Evolutionary conservation across 345 rosid genomes (phyloP).

Genomic region (Linum trigynum): DNA sequence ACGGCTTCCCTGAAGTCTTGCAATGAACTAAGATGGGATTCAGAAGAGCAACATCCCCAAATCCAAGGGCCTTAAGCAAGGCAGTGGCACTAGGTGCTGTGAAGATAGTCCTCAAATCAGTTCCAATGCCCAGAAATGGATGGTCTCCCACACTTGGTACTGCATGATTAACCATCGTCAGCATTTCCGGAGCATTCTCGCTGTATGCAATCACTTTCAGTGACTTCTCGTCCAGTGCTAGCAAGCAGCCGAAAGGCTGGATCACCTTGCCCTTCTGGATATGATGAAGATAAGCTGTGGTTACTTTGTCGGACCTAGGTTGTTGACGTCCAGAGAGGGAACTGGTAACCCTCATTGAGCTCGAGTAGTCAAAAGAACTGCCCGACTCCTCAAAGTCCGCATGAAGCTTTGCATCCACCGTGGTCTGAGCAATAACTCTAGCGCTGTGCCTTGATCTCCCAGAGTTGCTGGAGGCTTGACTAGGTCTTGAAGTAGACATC

Average conservation of each 20-base stretch:
- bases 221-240: conserved; percentile 84
- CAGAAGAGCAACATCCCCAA: conserved; percentile 77
- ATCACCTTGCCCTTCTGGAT: conserved; percentile 90
- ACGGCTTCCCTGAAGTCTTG: conserved; percentile 91
- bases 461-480: conserved; percentile 58
- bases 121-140: conserved; percentile 65
- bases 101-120: conserved; percentile 66
- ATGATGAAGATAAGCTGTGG: conserved; percentile 86
- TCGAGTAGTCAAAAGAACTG: conserved; percentile 80
- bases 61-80: conserved; percentile 76
- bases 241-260: conserved; percentile 95
- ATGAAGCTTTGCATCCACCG: conserved; percentile 85
- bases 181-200: conserved; percentile 82
- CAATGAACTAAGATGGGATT: conserved; percentile 93
- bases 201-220: conserved; percentile 81
- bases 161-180: conserved; percentile 85
- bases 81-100: conserved; percentile 86
- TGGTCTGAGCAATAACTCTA: conserved; percentile 82
- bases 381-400: conserved; percentile 88
- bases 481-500: conserved; percentile 83
- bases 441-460: conserved; percentile 73
- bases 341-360: conserved; percentile 53
- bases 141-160: conserved; percentile 90
- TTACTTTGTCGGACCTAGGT: conserved; percentile 73
- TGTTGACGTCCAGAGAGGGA: conserved; percentile 33